Evolutionary conservation across 2,329 filamentous ascomycete species (phyloP), one percentile per base, ranked within the genome.

Genomic region (Pseudocercospora fijiensis): DNA sequence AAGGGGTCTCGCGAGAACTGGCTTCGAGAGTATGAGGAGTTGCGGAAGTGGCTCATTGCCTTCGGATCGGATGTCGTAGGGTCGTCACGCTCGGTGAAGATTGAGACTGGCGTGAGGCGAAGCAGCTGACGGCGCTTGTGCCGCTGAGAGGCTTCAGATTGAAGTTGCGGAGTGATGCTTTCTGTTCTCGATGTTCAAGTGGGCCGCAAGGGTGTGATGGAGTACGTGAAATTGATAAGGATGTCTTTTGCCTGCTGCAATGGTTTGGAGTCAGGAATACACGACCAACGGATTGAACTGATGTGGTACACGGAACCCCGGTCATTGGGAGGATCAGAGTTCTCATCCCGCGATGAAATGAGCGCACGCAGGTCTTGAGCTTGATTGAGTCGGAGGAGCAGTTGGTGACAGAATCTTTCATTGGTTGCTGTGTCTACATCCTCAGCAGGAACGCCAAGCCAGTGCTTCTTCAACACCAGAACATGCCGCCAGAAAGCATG

Each of bases 381-480:
- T 16, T 33, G 1, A 16, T 33, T 2, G 30, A 33, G 2, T 13
- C 10, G 28, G 4, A 3, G 8, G 6, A 10, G 49, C 16, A 55
- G 20, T 18, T 62, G 63, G 58, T 61, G 60, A 62, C 56, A 60
- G 63, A 64, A 69, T 64, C 61, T 64, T 68, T 66, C 53, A 67
- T 70, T 69, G 67, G 64, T 57, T 63, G 63, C 57, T 61, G 62
- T 66, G 55, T 52, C 60, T 70, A 71, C 60, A 66, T 61, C 59
- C 61, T 60, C 62, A 68, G 67, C 67, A 65, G 49, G 62, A 70
- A 69, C 71, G 65, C 69, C 70, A 59, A 62, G 66, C 62, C 67
- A 61, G 68, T 66, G 65, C 68, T 49, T 30, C 43, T 55, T 59
- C 59, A 53, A 63, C 67, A 63, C 61, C 66, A 65, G 57, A 68